phyloP scores from a whole-genome alignment of 2,329 filamentous ascomycete genomes.

The Chaetomium sp. region DNA sequence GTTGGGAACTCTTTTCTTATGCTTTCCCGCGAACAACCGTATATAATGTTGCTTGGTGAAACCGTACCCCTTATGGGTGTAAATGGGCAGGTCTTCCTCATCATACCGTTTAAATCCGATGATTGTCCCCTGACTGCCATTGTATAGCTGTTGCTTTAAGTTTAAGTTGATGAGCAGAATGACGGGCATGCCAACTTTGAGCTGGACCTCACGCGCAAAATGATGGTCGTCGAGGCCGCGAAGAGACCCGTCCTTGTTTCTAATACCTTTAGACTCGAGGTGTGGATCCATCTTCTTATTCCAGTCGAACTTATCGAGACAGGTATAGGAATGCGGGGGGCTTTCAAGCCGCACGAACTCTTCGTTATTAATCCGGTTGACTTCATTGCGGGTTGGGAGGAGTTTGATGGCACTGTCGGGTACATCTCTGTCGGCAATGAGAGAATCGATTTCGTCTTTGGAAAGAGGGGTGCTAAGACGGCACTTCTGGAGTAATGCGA shows the following conservation, averaged over 20 bases:
- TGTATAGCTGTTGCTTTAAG: slow-evolving; percentile 35
- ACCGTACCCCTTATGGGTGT: slow-evolving; percentile 32
- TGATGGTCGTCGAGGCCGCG: slow-evolving; percentile 38
- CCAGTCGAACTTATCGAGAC: slow-evolving; percentile 38
- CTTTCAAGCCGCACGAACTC: slow-evolving; percentile 25
- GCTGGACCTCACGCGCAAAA: slow-evolving; percentile 36
- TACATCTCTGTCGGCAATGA: slow-evolving; percentile 40
- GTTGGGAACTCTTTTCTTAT: neutral
- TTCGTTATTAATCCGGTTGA: slow-evolving; percentile 30
- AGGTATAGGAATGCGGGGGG: slow-evolving; percentile 27
- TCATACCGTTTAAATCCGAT: slow-evolving; percentile 36
- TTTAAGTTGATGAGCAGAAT: slow-evolving; percentile 47
- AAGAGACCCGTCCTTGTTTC: slow-evolving; percentile 26
- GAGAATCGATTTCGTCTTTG: slow-evolving; percentile 31
- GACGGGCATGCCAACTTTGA: slow-evolving; percentile 47
- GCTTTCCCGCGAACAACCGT: slow-evolving; percentile 31
- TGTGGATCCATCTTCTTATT: slow-evolving; percentile 24
- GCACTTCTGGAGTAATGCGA: slow-evolving; percentile 49
- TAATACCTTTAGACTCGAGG: slow-evolving; percentile 22
- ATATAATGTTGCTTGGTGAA: slow-evolving; percentile 33
- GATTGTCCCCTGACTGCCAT: slow-evolving; percentile 42
- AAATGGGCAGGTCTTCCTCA: slow-evolving; percentile 24
- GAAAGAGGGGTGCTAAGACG: slow-evolving; percentile 39
- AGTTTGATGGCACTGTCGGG: slow-evolving; percentile 39
- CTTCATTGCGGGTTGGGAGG: slow-evolving; percentile 36